Conservation (phyloP, 2,329 filamentous ascomycete genomes). For the Cladobotryum protrusum region DNA sequence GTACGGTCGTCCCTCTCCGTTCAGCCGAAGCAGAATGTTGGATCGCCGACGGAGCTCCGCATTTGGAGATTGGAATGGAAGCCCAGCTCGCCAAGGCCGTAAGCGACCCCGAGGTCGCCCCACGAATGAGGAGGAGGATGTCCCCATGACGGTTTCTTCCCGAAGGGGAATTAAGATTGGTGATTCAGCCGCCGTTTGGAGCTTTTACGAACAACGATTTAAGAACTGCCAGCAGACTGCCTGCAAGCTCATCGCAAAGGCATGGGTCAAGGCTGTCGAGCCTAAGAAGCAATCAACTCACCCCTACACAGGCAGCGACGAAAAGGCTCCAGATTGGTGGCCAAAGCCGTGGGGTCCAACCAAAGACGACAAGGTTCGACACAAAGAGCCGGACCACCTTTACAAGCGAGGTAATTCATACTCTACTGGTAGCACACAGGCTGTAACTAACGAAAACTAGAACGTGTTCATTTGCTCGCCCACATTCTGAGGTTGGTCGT, state of each 20-base stretch:
- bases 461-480: constrained; percentile 51
- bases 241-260: constrained; percentile 67
- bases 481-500: constrained; percentile 56
- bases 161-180: constrained; percentile 46
- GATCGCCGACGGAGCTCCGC: constrained; percentile 28
- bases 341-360: constrained; percentile 48
- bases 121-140: constrained; percentile 35
- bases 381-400: constrained; percentile 69
- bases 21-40: constrained; percentile 20
- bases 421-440: neutral
- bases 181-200: constrained; percentile 48
- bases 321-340: constrained; percentile 62
- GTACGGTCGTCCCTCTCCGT: constrained; percentile 20
- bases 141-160: constrained; percentile 32
- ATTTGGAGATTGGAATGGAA: constrained; percentile 26
- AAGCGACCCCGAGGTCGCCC: constrained; percentile 32
- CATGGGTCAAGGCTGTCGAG: constrained; percentile 68
- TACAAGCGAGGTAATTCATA: constrained; percentile 53
- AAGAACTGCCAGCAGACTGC: constrained; percentile 63
- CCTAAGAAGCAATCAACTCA: constrained; percentile 72
- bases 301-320: constrained; percentile 62
- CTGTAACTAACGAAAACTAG: constrained; percentile 28
- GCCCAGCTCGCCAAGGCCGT: constrained; percentile 22
- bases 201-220: constrained; percentile 56
- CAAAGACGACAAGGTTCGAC: constrained; percentile 51